Percentiles rank a stretch among this genome's conserved stretches.
These are phyloP conservation scores for Lentinus brumalis DNA, from an alignment of 768 basidiomycete species.

Conservation along the genomic window DNA sequence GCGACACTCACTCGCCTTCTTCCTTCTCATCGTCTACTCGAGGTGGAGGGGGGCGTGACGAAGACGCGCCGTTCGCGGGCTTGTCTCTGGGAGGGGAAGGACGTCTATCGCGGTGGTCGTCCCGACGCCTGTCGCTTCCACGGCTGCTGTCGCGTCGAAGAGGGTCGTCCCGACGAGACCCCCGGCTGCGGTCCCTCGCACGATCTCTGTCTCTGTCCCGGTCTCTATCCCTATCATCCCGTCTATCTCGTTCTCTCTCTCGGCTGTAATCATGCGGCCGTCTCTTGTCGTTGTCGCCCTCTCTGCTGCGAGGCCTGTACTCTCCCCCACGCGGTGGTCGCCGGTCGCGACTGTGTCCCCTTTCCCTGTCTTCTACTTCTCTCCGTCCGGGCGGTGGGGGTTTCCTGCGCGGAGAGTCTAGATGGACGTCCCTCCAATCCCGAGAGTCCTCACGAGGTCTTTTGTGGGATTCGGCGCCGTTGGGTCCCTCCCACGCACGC, in stretches of 20 bases:
- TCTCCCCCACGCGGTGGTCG: conserved; percentile 29
- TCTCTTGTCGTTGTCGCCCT: conserved; percentile 35
- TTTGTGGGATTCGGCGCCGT: conserved; percentile 49
- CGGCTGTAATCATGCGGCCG: conserved; percentile 39
- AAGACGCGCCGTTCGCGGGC: conserved; percentile 11
- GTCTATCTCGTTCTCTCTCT: conserved; percentile 29
- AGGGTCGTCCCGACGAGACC: conserved; percentile 1
- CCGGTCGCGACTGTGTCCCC: conserved; percentile 31
- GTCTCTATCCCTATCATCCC: conserved; percentile 28
- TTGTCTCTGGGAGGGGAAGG: conserved; percentile 14
- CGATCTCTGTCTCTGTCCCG: conserved; percentile 33
- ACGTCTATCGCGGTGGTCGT: conserved; percentile 12
- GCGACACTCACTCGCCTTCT: conserved; percentile 91
- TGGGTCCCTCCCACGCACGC: conserved; percentile 70
- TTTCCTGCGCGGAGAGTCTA: conserved; percentile 41
- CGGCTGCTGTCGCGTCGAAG: background rate
- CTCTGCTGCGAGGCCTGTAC: conserved; percentile 35
- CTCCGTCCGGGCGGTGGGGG: conserved; percentile 34
- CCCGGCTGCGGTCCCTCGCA: background rate
- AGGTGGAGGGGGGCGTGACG: conserved; percentile 4
- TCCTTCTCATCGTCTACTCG: conserved; percentile 65
- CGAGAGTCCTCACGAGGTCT: conserved; percentile 56
- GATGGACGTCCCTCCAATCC: conserved; percentile 72
- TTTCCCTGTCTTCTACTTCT: conserved; percentile 31
- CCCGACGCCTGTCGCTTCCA: conserved; percentile 15